A percentile compares a stretch with the other conserved stretches of the same genome.
Conservation (phyloP, 2,329 filamentous ascomycete species). For the Endocalyx cinctus region DNA sequence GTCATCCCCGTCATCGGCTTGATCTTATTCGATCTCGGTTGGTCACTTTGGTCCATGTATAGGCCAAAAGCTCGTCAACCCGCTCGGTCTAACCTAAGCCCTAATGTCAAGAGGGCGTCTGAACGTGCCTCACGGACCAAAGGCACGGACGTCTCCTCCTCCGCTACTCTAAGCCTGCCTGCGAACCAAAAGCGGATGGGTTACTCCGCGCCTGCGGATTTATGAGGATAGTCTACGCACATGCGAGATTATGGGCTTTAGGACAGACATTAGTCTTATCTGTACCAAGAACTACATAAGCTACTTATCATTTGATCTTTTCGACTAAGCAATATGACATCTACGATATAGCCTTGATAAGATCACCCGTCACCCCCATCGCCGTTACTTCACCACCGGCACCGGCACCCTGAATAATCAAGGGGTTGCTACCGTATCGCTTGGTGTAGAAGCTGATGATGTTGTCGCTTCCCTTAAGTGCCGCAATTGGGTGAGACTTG, state of each 20-base stretch:
- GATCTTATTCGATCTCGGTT: conserved; percentile 44
- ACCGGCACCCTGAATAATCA: conserved; percentile 92
- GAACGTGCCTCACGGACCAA: no score
- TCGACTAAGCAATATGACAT: conserved; percentile 42
- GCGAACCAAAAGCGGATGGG: no score
- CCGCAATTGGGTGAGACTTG: conserved; percentile 83
- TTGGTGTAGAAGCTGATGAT: conserved; percentile 99
- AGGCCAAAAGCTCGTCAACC: conserved; percentile 17
- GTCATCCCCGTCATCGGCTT: conserved; percentile 43
- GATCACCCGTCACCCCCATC: conserved; percentile 93
- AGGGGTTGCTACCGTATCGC: conserved; percentile 82
- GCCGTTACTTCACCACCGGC: conserved; percentile 94
- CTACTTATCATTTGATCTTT: conserved; percentile 8
- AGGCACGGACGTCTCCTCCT: no score
- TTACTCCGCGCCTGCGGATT: no score
- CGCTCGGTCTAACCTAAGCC: conserved; percentile 14
- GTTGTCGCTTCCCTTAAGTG: conserved; percentile 95
- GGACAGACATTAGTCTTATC: conserved; percentile 1
- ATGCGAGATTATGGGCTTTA: no score
- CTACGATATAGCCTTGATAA: conserved; percentile 81
- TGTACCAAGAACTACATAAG: neutral
- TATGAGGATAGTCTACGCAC: no score
- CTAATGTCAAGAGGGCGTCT: no score
- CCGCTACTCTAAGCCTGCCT: no score
- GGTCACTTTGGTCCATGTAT: no score